Evolutionary conservation across 2,329 filamentous ascomycete species (phyloP), one percentile per base, ranked within the genome.

Genomic region (Sporothrix euskadiensis): DNA sequence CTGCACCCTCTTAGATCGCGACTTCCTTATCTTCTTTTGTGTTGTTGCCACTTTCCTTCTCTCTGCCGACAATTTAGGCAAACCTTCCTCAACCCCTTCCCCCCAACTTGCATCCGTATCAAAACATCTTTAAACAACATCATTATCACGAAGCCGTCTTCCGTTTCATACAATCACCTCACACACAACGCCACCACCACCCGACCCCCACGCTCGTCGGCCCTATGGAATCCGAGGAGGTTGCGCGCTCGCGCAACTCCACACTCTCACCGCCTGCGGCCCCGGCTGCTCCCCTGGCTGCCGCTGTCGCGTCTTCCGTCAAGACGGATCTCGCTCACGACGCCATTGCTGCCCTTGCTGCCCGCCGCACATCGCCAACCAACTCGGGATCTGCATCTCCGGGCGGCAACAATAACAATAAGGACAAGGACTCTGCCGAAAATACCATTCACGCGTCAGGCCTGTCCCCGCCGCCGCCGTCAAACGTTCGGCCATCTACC

Each of bases 281-380:
- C 71, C 49, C 44, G 16, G n/a, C 22, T 22, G 32, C 57, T n/a
- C 14, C 57, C 14, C 8, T 39, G 10, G 35, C 61, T 30, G 32
- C 61, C 19, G 7, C n/a, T n/a, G 61, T 39, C 30, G 39, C 54
- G 39, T 7, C 71, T 39, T 7, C 71, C 30, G 41, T 39, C n/a
- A 52, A 52, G 41, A 22, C 54, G 22, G 54, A 32, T 22, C 39
- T 72, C 26, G 63, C 61, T 1, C 41, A 61, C 30, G 54, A 44
- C 19, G 63, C 63, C 44, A 69, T 73, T 14, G 71, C 71, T 5
- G 65, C 65, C 19, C 71, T 73, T n/a, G 63, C 65, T 12, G 54
- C 26, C 26, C 71, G 44, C 26, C 52, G 65, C 26, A n/a, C 71
- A 7, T 54, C 56, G n/a, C 41, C 44, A 19, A 22, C 49, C 6